Evolutionary conservation across 495 filamentous ascomycete genomes (phyloP).

Genomic region (Neurospora sp.): DNA sequence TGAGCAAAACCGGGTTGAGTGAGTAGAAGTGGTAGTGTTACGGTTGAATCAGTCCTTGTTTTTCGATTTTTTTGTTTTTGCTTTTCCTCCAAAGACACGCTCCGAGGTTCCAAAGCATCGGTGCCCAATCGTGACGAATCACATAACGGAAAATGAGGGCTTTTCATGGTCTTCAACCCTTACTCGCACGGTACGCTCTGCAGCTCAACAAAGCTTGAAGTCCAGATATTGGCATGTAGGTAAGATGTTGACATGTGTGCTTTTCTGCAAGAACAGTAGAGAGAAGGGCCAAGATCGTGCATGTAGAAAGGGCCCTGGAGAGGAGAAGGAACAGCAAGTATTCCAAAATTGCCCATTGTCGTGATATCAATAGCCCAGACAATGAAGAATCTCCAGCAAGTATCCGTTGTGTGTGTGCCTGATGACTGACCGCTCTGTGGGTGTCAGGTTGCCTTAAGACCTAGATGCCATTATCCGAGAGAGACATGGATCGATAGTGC

Average conservation of each 20-base stretch:
- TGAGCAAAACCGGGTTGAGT: neutral
- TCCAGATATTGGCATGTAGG: neutral
- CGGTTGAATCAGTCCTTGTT: neutral
- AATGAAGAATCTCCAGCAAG: neutral
- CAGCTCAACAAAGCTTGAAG: neutral
- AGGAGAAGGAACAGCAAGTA: neutral
- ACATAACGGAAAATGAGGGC: neutral
- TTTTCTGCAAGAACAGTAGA: neutral
- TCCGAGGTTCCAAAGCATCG: neutral
- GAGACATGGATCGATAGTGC: neutral
- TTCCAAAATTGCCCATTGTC: neutral
- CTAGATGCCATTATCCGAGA: neutral
- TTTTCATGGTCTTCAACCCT: neutral
- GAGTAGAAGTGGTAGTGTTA: neutral
- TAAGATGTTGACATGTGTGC: neutral
- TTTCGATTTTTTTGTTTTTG: neutral
- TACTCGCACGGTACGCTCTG: neutral
- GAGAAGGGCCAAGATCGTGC: neutral
- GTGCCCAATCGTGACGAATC: neutral
- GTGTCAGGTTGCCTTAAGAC: neutral
- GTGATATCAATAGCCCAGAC: neutral
- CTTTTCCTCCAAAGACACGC: neutral
- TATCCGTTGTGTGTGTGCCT: neutral
- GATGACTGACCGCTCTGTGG: neutral
- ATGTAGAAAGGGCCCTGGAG: neutral